Evolutionary conservation across 805 yeast genomes (phyloP), one percentile per base, ranked within the genome.

Genomic region (Starmerella etchellsii): DNA sequence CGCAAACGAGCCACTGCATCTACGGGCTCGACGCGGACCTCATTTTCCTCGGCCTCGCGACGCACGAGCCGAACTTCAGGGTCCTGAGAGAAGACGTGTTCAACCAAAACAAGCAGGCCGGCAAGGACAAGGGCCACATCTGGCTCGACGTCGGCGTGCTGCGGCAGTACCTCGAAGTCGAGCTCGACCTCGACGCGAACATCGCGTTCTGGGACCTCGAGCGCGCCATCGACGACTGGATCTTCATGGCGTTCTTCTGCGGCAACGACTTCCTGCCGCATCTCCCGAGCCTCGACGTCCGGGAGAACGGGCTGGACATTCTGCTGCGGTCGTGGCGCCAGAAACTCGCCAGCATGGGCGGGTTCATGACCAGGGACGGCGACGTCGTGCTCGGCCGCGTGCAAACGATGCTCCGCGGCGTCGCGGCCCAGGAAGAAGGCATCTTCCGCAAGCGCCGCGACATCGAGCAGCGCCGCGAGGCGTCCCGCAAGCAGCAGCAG

Each of bases 251-350:
- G 70, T 91, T 91, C 66, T 91, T 91, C 57, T 93, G 88, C 49
- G 99, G 99, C 61, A 91, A 91, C 58, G 99, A 91, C 74, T 91
- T 91, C 69, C 66, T 91, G 54, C 99, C 99, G 1, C 97, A 88
- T 62, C 65, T 91, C 51, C 97, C 99, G 3, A 77, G 93, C 24
- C 69, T 91, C 41, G 95, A 88, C 54, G 96, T 91, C 32, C 74
- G 98, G 52, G 97, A 91, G 60, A 82, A 83, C 55, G 87, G 95
- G 51, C 81, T 91, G 54, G 95, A 88, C 55, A 66, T 73, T 20
- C 63, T 91, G 40, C 78, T 84, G 11, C 70, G 69, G 30, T 74
- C 88, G 36, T 91, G 98, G 98, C 85, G 87, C 54, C 66, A 71
- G 27, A 59, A 71, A 1, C 57, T 91, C 36, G 80, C 93, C 0